Percentiles rank a stretch among this genome's conserved stretches.
These are phyloP conservation scores for Novymonas esmeraldas DNA, from an alignment of 208 protist species.

Conservation along the genomic window DNA sequence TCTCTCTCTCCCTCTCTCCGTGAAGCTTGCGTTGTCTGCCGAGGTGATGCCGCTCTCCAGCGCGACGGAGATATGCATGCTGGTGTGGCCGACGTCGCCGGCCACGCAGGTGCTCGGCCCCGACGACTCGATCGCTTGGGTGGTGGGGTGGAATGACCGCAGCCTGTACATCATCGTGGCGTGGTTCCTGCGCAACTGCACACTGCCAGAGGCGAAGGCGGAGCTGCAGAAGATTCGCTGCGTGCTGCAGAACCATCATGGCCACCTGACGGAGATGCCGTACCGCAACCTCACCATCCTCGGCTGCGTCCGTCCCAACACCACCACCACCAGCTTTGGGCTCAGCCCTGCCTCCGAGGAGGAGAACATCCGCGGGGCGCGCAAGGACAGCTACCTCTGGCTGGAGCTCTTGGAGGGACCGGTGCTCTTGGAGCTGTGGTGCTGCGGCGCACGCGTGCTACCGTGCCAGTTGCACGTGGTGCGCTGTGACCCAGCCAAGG, in stretches of 20 bases:
- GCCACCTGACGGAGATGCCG: constrained; percentile 19
- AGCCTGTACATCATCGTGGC: constrained; percentile 74
- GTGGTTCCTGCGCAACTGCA: constrained; percentile 46
- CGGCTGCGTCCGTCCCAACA: constrained; percentile 51
- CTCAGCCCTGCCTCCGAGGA: constrained; percentile 3
- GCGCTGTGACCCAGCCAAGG: constrained; percentile 52
- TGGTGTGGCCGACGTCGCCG: constrained; percentile 69
- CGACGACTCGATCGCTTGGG: constrained; percentile 46
- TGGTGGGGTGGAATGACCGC: constrained; percentile 85
- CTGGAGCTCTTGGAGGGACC: constrained; percentile 72
- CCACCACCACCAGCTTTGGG: constrained; percentile 2
- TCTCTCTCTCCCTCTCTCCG: no score
- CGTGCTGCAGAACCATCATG: constrained; percentile 27
- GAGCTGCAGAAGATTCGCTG: constrained; percentile 42
- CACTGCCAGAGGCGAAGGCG: constrained; percentile 37
- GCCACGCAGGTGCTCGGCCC: constrained; percentile 16
- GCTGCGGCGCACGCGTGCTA: constrained; percentile 80
- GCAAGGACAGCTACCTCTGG: constrained; percentile 77
- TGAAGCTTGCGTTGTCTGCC: not conserved
- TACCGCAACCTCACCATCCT: constrained; percentile 57
- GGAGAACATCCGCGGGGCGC: constrained; percentile 29
- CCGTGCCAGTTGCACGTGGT: constrained; percentile 85
- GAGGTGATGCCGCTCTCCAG: constrained; percentile 26
- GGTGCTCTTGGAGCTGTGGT: constrained; percentile 78
- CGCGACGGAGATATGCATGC: constrained; percentile 66